A percentile compares a stretch with the other conserved stretches of the same genome.
Conservation (phyloP, 1,284 basidiomycete species). For the Papiliotrema laurentii region DNA sequence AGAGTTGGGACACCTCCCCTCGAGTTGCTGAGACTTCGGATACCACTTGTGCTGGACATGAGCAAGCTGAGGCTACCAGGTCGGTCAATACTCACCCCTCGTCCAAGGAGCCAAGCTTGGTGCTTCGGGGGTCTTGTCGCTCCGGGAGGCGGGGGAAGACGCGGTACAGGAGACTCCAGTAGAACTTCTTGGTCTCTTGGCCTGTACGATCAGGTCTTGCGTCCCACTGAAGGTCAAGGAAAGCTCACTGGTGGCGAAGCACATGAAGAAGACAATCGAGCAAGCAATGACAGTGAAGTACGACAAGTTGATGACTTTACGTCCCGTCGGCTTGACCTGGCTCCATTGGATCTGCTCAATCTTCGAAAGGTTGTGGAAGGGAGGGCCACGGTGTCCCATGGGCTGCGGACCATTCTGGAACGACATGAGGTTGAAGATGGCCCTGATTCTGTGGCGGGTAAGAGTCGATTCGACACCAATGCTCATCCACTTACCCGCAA, state of each 20-base stretch:
- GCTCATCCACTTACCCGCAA: constrained; percentile 24
- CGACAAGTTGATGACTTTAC: constrained; percentile 20
- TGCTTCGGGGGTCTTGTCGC: background rate
- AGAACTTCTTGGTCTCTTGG: constrained; percentile 35
- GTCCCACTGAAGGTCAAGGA: background rate
- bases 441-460: constrained; percentile 31
- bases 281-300: constrained; percentile 39
- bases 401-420: constrained; percentile 35
- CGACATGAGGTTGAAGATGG: constrained; percentile 40
- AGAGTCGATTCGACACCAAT: background rate
- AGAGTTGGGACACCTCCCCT: background rate
- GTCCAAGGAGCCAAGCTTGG: background rate
- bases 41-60: background rate
- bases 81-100: background rate
- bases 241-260: constrained; percentile 38
- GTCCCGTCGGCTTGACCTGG: constrained; percentile 9
- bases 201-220: constrained; percentile 12
- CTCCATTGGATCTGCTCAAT: constrained; percentile 21
- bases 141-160: constrained; percentile 28
- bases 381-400: constrained; percentile 19
- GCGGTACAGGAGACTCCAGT: constrained; percentile 21
- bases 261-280: constrained; percentile 35
- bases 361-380: constrained; percentile 18
- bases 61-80: background rate
- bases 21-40: background rate